Evolutionary conservation across 371 early-diverging fungal species (phyloP).

Genomic region (Mortierella sp.): DNA sequence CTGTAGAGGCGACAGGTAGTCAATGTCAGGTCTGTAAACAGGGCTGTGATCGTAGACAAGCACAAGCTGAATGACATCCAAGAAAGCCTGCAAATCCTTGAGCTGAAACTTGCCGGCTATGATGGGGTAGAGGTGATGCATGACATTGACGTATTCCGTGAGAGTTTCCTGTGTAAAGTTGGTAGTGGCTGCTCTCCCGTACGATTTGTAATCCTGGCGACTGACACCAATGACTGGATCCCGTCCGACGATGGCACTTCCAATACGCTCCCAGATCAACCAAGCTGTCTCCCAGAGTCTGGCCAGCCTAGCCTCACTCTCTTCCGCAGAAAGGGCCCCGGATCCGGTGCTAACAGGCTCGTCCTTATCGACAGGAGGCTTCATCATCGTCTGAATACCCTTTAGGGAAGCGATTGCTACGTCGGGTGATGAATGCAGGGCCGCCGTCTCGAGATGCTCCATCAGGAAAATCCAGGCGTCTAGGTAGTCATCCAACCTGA

Average conservation of each 20-base stretch:
- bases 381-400: conserved; percentile 73
- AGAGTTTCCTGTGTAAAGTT: conserved; percentile 87
- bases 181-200: conserved; percentile 46
- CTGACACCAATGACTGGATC: conserved; percentile 24
- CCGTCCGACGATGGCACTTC: conserved; percentile 50
- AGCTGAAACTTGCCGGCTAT: conserved; percentile 66
- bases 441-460: conserved; percentile 83
- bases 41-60: conserved; percentile 70
- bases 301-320: conserved; percentile 44
- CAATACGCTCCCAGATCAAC: conserved; percentile 86
- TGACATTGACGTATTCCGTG: conserved; percentile 74
- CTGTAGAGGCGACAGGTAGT: conserved; percentile 72
- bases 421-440: conserved; percentile 80
- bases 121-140: conserved; percentile 74
- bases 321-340: conserved; percentile 15
- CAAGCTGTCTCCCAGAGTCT: conserved; percentile 81
- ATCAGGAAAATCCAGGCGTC: conserved; percentile 76
- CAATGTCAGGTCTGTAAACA: conserved; percentile 69
- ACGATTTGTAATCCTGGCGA: conserved; percentile 33
- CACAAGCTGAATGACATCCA: conserved; percentile 70
- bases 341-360: conserved; percentile 18
- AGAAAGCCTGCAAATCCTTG: conserved; percentile 68
- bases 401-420: conserved; percentile 85
- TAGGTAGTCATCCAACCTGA: conserved; percentile 72
- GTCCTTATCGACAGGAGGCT: conserved; percentile 64